Conservation (phyloP, 2,329 filamentous ascomycete species). For the Stagonosporopsis tanaceti region DNA sequence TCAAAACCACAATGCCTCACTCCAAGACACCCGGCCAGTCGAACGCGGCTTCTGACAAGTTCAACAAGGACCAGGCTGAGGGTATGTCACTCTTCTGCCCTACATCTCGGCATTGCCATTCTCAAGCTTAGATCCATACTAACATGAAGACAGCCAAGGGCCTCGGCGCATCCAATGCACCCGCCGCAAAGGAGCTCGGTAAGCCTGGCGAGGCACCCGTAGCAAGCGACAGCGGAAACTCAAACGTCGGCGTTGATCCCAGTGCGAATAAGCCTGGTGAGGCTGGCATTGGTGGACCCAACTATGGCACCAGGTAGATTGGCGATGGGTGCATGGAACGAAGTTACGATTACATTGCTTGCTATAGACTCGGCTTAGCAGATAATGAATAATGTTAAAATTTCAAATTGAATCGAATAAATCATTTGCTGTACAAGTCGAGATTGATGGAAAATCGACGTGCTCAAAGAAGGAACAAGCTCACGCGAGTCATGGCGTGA, state of each 20-base stretch:
- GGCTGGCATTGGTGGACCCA: slow-evolving; percentile 28
- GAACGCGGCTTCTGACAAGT: slow-evolving; percentile 29
- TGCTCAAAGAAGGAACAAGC: slow-evolving; percentile 4
- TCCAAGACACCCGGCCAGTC: slow-evolving; percentile 31
- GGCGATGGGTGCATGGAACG: not conserved
- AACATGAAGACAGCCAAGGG: slow-evolving; percentile 22
- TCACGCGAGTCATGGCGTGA: slow-evolving; percentile 16
- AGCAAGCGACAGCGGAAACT: slow-evolving; percentile 28
- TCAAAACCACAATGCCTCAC: slow-evolving; percentile 22
- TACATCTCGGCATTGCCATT: accelerated
- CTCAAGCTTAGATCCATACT: not conserved
- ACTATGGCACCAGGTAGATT: slow-evolving; percentile 22
- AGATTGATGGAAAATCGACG: not conserved
- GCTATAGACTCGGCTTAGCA: not conserved
- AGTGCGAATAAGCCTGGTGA: slow-evolving; percentile 28
- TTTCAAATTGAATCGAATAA: not conserved
- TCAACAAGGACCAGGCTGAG: slow-evolving; percentile 28
- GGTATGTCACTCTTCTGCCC: slow-evolving; percentile 7
- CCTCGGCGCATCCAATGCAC: slow-evolving; percentile 28
- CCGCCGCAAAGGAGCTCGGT: slow-evolving; percentile 23
- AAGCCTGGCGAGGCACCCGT: slow-evolving; percentile 26
- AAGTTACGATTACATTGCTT: not conserved
- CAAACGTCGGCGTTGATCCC: slow-evolving; percentile 27
- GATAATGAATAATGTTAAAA: slow-evolving; percentile 6
- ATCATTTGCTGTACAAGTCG: not conserved